Evolutionary conservation across 768 basidiomycete genomes (phyloP).

Genomic region (Agaricus blazei): DNA sequence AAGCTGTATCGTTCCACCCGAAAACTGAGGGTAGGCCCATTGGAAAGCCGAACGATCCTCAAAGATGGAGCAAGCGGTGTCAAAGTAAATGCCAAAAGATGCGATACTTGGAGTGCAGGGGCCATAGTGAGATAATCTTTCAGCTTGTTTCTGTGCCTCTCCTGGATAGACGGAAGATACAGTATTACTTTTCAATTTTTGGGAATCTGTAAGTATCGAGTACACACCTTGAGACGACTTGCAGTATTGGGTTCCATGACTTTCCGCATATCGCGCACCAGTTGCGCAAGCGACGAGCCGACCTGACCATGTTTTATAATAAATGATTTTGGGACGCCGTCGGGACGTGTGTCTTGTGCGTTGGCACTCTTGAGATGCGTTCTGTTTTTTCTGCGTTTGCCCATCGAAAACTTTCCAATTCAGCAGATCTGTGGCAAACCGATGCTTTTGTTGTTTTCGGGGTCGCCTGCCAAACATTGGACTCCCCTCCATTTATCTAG

Average conservation of each 20-base stretch:
- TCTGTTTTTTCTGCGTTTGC: conserved; percentile 69
- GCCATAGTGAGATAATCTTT: conserved; percentile 94
- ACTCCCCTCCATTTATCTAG: too few species aligned
- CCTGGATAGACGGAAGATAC: conserved; percentile 42
- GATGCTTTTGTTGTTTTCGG: conserved; percentile 4
- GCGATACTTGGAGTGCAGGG: conserved; percentile 85
- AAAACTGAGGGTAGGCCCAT: conserved; percentile 93
- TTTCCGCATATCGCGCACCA: conserved; percentile 89
- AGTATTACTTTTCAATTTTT: too few species aligned
- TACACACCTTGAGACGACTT: conserved; percentile 70
- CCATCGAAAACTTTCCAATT: conserved; percentile 40
- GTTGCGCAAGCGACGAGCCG: conserved; percentile 78
- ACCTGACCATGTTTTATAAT: conserved; percentile 96
- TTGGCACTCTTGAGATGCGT: conserved; percentile 69
- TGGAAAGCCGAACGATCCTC: conserved; percentile 79
- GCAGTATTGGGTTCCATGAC: conserved; percentile 99
- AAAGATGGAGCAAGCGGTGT: conserved; percentile 83
- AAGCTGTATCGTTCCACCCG: conserved; percentile 89
- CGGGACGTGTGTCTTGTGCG: conserved; percentile 25
- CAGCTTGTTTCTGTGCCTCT: conserved; percentile 83
- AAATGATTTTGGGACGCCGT: conserved; percentile 78
- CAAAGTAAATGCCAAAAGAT: conserved; percentile 88
- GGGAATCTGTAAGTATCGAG: neutral
- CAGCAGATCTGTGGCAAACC: conserved; percentile 1
- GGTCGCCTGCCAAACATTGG: neutral